Percentiles rank a stretch among this genome's conserved stretches.
These are phyloP conservation scores for Botrytis medusae DNA, from an alignment of 2,329 filamentous ascomycete species.

Conservation along the genomic window DNA sequence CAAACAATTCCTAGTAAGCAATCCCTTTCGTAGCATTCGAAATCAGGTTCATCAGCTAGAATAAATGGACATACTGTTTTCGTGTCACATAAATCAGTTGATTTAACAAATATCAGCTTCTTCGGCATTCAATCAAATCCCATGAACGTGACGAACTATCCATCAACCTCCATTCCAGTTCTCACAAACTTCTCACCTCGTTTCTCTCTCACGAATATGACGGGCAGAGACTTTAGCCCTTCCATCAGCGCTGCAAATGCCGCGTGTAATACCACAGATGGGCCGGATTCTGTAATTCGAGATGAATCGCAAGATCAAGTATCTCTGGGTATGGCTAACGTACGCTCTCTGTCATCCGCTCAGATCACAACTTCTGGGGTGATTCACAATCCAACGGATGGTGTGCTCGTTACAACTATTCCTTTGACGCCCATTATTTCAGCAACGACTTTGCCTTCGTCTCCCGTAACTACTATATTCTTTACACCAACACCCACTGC, in stretches of 20 bases:
- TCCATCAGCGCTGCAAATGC: slow-evolving; percentile 16
- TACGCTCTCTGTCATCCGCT: slow-evolving; percentile 11
- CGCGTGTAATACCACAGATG: background rate
- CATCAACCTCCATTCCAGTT: slow-evolving; percentile 12
- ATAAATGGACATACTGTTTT: background rate
- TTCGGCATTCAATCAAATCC: slow-evolving; percentile 22
- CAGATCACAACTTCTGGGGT: slow-evolving; percentile 10
- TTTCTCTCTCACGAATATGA: slow-evolving; percentile 21
- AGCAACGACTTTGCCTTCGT: background rate
- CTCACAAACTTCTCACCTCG: slow-evolving; percentile 19
- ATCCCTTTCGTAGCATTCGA: background rate
- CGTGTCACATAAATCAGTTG: background rate
- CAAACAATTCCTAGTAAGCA: slow-evolving; percentile 16
- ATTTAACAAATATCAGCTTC: slow-evolving; percentile 18
- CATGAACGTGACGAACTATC: background rate
- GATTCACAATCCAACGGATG: slow-evolving; percentile 15
- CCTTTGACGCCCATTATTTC: background rate
- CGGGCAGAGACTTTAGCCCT: slow-evolving; percentile 7
- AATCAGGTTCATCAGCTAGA: background rate
- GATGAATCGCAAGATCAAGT: slow-evolving; percentile 16
- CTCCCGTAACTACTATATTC: background rate
- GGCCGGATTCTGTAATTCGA: slow-evolving; percentile 15
- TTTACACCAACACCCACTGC: background rate
- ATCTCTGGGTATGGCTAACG: background rate
- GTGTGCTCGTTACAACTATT: background rate